Conservation (phyloP, 768 basidiomycete species). For the Suillus subalutaceus region DNA sequence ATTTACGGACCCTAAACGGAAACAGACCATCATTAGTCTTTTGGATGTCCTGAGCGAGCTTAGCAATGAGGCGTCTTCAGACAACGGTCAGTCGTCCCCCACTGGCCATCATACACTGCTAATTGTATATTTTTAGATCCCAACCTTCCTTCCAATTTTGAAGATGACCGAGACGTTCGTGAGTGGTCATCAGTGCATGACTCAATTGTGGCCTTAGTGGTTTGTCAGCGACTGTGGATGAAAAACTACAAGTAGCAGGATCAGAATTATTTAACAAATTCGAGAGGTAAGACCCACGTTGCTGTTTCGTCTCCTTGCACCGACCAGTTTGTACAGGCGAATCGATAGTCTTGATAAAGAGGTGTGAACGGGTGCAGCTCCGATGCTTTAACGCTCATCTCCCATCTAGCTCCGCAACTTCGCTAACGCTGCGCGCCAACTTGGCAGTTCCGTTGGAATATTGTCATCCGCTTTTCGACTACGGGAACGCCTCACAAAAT, state of each 20-base stretch:
- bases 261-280: constrained; percentile 52
- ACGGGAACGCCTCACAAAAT: constrained; percentile 52
- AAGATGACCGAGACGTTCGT: constrained; percentile 50
- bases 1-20: constrained; percentile 37
- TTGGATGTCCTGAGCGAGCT: constrained; percentile 51
- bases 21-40: constrained; percentile 49
- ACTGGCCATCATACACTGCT: constrained; percentile 4
- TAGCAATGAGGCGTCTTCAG: constrained; percentile 40
- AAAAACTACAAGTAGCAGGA: constrained; percentile 52
- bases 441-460: constrained; percentile 59
- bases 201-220: constrained; percentile 10
- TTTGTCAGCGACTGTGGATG: constrained; percentile 48
- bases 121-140: constrained; percentile 23
- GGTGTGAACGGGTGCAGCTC: constrained; percentile 24
- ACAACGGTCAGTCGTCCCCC: constrained; percentile 32
- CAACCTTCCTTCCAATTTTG: constrained; percentile 36
- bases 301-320: constrained; percentile 11
- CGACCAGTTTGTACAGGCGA: constrained; percentile 34
- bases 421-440: constrained; percentile 55
- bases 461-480: constrained; percentile 56
- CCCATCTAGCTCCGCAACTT: constrained; percentile 50
- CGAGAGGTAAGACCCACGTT: constrained; percentile 40
- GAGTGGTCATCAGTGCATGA: constrained; percentile 26
- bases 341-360: constrained; percentile 53
- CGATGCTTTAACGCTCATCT: constrained; percentile 17